These are phyloP conservation scores for Ogataea dorogensis DNA, from an alignment of 805 yeast genomes.

Conservation along the genomic window DNA sequence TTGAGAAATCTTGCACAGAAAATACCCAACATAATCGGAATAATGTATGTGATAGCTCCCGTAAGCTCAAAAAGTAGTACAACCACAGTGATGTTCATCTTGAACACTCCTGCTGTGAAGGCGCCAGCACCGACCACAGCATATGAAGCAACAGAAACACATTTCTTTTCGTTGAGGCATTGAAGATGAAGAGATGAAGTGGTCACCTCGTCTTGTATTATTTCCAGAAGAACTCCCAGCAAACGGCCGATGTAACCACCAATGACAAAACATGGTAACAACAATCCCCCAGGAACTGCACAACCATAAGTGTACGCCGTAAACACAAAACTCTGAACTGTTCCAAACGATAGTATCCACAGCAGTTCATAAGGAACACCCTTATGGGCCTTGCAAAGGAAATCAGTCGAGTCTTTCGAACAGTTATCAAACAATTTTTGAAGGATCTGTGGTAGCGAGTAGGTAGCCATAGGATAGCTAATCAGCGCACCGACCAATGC, in stretches of 20 bases:
- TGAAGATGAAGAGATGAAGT: slow-evolving; percentile 37
- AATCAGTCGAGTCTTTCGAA: slow-evolving; percentile 19
- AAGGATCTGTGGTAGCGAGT: slow-evolving; percentile 55
- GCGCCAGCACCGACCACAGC: slow-evolving; percentile 89
- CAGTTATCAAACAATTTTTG: slow-evolving; percentile 74
- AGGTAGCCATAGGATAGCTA: slow-evolving; percentile 49
- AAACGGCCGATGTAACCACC: slow-evolving; percentile 62
- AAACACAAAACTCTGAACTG: slow-evolving; percentile 54
- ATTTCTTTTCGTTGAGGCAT: slow-evolving; percentile 41
- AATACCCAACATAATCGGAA: slow-evolving; percentile 85
- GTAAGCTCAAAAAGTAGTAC: slow-evolving; percentile 81
- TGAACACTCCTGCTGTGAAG: slow-evolving; percentile 75
- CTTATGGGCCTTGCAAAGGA: slow-evolving; percentile 26
- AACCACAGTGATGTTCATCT: slow-evolving; percentile 76
- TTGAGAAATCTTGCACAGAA: slow-evolving; percentile 71
- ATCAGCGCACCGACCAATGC: slow-evolving; percentile 52
- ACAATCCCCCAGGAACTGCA: slow-evolving; percentile 64
- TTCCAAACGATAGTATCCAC: slow-evolving; percentile 36
- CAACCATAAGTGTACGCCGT: slow-evolving; percentile 70
- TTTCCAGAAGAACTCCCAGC: slow-evolving; percentile 51
- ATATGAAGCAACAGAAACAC: slow-evolving; percentile 83
- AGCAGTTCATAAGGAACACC: slow-evolving; percentile 38
- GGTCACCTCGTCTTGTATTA: slow-evolving; percentile 41
- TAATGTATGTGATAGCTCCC: slow-evolving; percentile 79
- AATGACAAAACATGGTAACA: slow-evolving; percentile 60